Evolutionary conservation across 2,329 filamentous ascomycete species (phyloP), one percentile per base, ranked within the genome.

Genomic region (Aspergillus pseudonomiae): DNA sequence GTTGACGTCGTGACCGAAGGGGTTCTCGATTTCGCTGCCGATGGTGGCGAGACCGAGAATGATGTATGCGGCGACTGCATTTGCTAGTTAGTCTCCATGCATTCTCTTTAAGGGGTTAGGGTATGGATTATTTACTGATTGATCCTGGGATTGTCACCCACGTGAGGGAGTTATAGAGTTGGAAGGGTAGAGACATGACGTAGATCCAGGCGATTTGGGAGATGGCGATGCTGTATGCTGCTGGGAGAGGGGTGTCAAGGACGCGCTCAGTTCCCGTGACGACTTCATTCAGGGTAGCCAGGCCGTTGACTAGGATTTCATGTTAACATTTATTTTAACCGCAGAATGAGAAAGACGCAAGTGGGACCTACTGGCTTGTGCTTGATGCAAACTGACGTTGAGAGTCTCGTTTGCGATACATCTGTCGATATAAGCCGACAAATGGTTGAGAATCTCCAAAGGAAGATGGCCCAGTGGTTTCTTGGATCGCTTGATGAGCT

Each of bases 161-260:
- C 9, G 78, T 70, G 1, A 96, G 85, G 3, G 78, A 75, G 0
- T 76, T 73, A 73, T 87, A 86, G 7, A 96, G 86, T 79, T 96
- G 92, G 83, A 95, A 95, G 6, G 92, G 92, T 1, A 96, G 84
- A 36, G 92, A 84, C 69, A 93, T 80, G 59, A 95, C 88, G 78
- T 95, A 96, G 58, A 93, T 86, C 88, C 91, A 94, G 36, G 92
- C 92, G 73, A 95, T 94, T 75, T 96, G 92, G 24, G 89, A 88
- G 75, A 95, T 94, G 71, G 91, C 88, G 71, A 96, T 95, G 68
- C 86, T 88, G 81, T 96, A 96, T 54, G 92, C 92, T 61, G 93
- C 85, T 2, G 92, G 92, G 0, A 96, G 85, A 1, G 92, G 92
- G 0, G 92, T 96, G 75, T 90, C 91, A 36, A 94, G 86, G 24